Base-by-base conservation (phyloP, 805 yeast genomes). In the Ogataea allantospora region DNA sequence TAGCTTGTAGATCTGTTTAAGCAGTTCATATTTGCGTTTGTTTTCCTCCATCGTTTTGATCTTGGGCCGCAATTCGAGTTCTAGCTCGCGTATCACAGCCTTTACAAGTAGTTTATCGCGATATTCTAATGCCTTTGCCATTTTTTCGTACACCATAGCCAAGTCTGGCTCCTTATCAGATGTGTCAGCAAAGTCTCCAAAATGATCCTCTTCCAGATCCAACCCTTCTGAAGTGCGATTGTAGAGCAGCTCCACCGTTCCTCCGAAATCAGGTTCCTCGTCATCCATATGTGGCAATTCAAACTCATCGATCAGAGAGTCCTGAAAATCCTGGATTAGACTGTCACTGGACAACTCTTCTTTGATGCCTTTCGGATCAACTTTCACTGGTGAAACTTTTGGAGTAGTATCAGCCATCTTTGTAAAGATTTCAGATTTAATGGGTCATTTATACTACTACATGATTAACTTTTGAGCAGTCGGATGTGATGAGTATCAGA, bases 1-100 rank as follows among this genome's bases (percentile, higher is more conserved):
- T 17, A 57, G 44, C 30, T 49, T 57, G 27, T 55, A 54, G 3
- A 55, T 25, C 13, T 21, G 30, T 35, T 54, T 57, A 17, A 52
- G 27, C 5, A 47, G 28, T 22, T 53, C 51, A 33, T 58, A 60
- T 27, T 60, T 56, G 16, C 39, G 42, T 5, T 54, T 40, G 6
- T 47, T 43, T 10, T 43, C 27, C 14, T 50, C 37, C 22, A 58
- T 24, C 6, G 27, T 28, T n/a, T 38, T 37, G 14, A 58, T 43
- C 23, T 48, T 47, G 8, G 63, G 60, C 17, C 37, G 23, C 4
- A 58, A 15, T 9, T 57, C 57, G n/a, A 26, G 29, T 35, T 48
- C 51, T 5, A 58, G 29, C 25, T 52, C 54, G 11, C 38, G 29
- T 13, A 53, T 18, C 2, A 47, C 49, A 1, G 54, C 44, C 17